phyloP scores from a whole-genome alignment of 352 stramenopile genomes.

The Globisporangium paddicum region DNA sequence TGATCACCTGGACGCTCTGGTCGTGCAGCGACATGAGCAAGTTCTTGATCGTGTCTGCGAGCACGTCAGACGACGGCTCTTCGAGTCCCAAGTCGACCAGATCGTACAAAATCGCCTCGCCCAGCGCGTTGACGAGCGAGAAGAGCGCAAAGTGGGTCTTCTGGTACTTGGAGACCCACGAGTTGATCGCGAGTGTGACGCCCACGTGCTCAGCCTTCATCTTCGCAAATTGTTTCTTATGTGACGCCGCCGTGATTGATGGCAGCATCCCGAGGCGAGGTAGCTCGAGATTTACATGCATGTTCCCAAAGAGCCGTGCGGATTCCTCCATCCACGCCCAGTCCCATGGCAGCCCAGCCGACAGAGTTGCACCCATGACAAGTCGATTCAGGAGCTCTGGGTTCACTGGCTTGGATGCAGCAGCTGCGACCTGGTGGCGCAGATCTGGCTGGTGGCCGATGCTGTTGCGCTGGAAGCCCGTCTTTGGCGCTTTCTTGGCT shows the following conservation, averaged over 20 bases:
- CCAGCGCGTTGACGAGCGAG: constrained; percentile 64
- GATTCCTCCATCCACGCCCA: constrained; percentile 57
- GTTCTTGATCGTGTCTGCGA: constrained; percentile 50
- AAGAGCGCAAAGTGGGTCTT: constrained; percentile 53
- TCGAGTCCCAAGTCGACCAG: constrained; percentile 52
- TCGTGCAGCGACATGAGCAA: constrained; percentile 36
- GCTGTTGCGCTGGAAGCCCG: neutral
- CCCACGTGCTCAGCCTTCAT: constrained; percentile 57
- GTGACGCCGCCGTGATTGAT: constrained; percentile 15
- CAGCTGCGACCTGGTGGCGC: neutral
- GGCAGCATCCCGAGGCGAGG: constrained; percentile 20
- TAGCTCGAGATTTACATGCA: constrained; percentile 22
- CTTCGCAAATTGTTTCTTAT: constrained; percentile 51
- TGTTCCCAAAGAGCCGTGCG: constrained; percentile 22
- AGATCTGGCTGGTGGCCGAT: neutral
- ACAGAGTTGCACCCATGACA: constrained; percentile 39
- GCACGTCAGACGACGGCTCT: constrained; percentile 26
- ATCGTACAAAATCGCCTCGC: constrained; percentile 53
- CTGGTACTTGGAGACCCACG: constrained; percentile 47
- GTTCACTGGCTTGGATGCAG: neutral
- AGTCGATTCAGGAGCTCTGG: constrained; percentile 28
- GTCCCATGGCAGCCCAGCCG: constrained; percentile 40
- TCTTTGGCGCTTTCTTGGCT: constrained; percentile 8
- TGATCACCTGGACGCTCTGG: constrained; percentile 57
- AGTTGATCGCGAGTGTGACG: constrained; percentile 62